Percentiles rank a stretch among this genome's conserved stretches.
phyloP scores from a whole-genome alignment of 495 filamentous ascomycete genomes.

The Talaromyces adpressus region DNA sequence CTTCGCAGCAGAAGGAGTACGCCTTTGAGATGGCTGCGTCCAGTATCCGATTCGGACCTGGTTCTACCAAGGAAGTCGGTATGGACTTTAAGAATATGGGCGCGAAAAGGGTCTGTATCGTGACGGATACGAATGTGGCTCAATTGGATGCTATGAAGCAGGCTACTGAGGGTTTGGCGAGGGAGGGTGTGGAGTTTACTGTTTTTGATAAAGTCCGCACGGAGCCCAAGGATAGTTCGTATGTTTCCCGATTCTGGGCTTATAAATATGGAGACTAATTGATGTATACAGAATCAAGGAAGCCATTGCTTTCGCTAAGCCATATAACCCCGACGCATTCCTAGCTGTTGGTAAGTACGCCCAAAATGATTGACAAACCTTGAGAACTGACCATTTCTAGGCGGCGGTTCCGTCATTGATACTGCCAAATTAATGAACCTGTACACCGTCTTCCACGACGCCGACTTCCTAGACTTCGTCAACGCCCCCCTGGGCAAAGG shows the following conservation, averaged over 20 bases:
- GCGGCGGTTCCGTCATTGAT: slow-evolving; percentile 80
- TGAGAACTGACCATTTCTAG: slow-evolving; percentile 14
- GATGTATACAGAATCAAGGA: slow-evolving; percentile 58
- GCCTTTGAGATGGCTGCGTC: slow-evolving; percentile 97
- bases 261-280: not conserved
- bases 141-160: slow-evolving; percentile 80
- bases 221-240: slow-evolving; percentile 93
- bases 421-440: slow-evolving; percentile 98
- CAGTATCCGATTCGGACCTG: slow-evolving; percentile 86
- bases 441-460: slow-evolving; percentile 79
- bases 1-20: slow-evolving; percentile 78
- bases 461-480: slow-evolving; percentile 93
- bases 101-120: slow-evolving; percentile 76
- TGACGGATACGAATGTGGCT: slow-evolving; percentile 76
- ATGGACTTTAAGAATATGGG: slow-evolving; percentile 96
- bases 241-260: slow-evolving; percentile 18
- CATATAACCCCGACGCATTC: slow-evolving; percentile 76
- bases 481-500: slow-evolving; percentile 92
- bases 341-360: slow-evolving; percentile 69
- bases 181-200: slow-evolving; percentile 70
- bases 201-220: slow-evolving; percentile 72
- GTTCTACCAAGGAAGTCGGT: slow-evolving; percentile 93
- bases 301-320: slow-evolving; percentile 77
- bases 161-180: slow-evolving; percentile 66
- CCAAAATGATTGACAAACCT: not conserved